Percentiles rank a stretch among this genome's conserved stretches.
Conservation (phyloP, 2,329 filamentous ascomycete species). For the Aspergillus transmontanensis region DNA sequence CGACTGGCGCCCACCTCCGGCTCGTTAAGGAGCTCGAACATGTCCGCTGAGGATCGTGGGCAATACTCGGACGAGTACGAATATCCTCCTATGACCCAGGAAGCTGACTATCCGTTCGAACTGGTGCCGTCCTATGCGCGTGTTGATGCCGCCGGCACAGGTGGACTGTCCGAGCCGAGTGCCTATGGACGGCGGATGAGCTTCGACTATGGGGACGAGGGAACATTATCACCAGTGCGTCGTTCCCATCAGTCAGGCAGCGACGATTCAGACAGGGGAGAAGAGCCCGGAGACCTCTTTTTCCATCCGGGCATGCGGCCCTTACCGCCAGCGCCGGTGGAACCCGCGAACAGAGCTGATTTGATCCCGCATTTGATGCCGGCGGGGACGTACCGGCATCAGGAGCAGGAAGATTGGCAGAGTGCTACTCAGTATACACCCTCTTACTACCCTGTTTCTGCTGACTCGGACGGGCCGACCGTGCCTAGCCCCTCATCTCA, state of each 20-base stretch:
- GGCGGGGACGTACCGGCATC: slow-evolving; percentile 62
- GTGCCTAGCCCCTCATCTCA: slow-evolving; percentile 46
- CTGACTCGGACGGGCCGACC: slow-evolving; percentile 55
- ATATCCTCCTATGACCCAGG: slow-evolving; percentile 47
- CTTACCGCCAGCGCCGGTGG: slow-evolving; percentile 65
- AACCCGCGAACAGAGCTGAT: slow-evolving; percentile 50
- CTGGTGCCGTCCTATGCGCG: slow-evolving; percentile 63
- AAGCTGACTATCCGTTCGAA: slow-evolving; percentile 60
- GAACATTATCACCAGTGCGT: slow-evolving; percentile 64
- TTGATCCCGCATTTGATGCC: slow-evolving; percentile 52
- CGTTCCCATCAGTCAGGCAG: slow-evolving; percentile 52
- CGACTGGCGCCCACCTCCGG: slow-evolving; percentile 25
- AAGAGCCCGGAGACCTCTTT: slow-evolving; percentile 87
- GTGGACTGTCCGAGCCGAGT: slow-evolving; percentile 77
- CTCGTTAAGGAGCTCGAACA: slow-evolving; percentile 32
- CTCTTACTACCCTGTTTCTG: slow-evolving; percentile 41
- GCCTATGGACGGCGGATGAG: slow-evolving; percentile 69
- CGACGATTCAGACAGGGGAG: slow-evolving; percentile 69
- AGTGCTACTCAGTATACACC: slow-evolving; percentile 40
- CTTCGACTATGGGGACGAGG: slow-evolving; percentile 91
- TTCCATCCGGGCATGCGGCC: slow-evolving; percentile 82
- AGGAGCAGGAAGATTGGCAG: slow-evolving; percentile 46
- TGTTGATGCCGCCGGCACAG: slow-evolving; percentile 88
- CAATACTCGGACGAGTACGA: slow-evolving; percentile 38
- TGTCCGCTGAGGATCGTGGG: slow-evolving; percentile 26